phyloP scores from a whole-genome alignment of 2,329 filamentous ascomycete genomes.

The Aspergillus sergii region DNA sequence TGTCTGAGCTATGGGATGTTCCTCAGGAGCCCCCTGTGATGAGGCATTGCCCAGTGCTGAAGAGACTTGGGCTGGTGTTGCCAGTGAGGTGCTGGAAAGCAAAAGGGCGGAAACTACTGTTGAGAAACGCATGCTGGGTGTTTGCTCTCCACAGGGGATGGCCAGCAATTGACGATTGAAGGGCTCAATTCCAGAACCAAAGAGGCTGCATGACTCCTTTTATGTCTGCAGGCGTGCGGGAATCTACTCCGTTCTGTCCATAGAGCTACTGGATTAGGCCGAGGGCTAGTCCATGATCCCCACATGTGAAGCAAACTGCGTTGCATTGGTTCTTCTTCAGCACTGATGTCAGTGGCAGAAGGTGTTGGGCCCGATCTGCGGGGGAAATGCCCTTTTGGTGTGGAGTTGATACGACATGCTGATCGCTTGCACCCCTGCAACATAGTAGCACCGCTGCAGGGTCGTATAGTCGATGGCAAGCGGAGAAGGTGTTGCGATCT shows the following conservation, averaged over 20 bases:
- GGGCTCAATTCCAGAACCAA: conserved; percentile 9
- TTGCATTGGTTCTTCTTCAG: conserved; percentile 10
- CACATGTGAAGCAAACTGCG: conserved; percentile 23
- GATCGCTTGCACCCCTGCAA: conserved; percentile 6
- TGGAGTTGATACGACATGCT: conserved; percentile 8
- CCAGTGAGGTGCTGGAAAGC: conserved; percentile 26
- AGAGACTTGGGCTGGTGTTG: conserved; percentile 22
- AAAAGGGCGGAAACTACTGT: conserved; percentile 22
- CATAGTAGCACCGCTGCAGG: conserved; percentile 7
- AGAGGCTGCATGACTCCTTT: conserved; percentile 18
- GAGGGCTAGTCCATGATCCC: conserved; percentile 17
- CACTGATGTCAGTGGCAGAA: conserved; percentile 13
- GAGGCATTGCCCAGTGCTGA: conserved; percentile 16
- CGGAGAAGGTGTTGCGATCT: conserved; percentile 12
- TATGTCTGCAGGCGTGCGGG: conserved; percentile 17
- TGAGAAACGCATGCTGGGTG: conserved; percentile 27
- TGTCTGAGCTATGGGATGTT: conserved; percentile 18
- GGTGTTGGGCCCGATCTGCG: conserved; percentile 7
- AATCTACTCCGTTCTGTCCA: conserved; percentile 13
- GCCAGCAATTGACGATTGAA: conserved; percentile 21
- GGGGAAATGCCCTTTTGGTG: conserved; percentile 20
- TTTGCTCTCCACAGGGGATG: conserved; percentile 18
- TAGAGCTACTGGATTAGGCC: conserved; percentile 14
- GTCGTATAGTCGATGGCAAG: conserved; percentile 7
- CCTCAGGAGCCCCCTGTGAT: conserved; percentile 15